These are phyloP conservation scores for Fusarium tuaranense DNA, from an alignment of 2,329 filamentous ascomycete genomes.

Conservation along the genomic window DNA sequence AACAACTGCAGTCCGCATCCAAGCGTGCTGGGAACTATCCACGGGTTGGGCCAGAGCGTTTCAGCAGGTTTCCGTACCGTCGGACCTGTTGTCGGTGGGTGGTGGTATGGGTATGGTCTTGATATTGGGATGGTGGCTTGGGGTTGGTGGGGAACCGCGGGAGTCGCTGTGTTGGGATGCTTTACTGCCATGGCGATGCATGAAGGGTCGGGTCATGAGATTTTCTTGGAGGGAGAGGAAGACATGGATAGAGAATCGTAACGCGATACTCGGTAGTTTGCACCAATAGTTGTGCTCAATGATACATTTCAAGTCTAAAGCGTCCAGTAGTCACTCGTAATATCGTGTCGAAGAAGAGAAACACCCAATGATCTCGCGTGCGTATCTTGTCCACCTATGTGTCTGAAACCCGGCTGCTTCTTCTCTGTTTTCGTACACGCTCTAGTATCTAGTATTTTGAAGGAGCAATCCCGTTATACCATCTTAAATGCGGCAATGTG, in stretches of 20 bases:
- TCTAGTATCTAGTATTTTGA: not conserved
- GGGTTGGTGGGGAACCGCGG: conserved; percentile 61
- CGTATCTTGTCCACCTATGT: not conserved
- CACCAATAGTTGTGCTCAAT: not conserved
- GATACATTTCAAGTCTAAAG: no score
- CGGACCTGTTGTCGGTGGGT: conserved; percentile 62
- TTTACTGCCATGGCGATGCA: conserved; percentile 70
- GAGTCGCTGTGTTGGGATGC: conserved; percentile 67
- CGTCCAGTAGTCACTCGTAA: not conserved
- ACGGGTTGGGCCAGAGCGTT: conserved; percentile 64
- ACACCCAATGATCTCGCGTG: not conserved
- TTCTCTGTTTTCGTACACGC: not conserved
- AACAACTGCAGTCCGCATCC: conserved; percentile 72
- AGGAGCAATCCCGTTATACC: not conserved
- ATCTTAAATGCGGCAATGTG: not conserved
- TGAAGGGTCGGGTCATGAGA: conserved; percentile 74
- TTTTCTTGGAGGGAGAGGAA: conserved; percentile 61
- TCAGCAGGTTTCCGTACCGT: conserved; percentile 62
- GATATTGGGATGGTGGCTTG: conserved; percentile 59
- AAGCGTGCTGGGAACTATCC: conserved; percentile 68
- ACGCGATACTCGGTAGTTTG: not conserved
- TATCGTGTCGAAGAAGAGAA: not conserved
- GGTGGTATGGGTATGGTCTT: conserved; percentile 61
- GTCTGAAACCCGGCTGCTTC: not conserved
- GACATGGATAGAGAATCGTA: conserved; percentile 27